Percentiles rank a stretch among this genome's conserved stretches.
These are phyloP conservation scores for Microbotryum violaceum DNA, from an alignment of 1,284 basidiomycete species.

Conservation along the genomic window DNA sequence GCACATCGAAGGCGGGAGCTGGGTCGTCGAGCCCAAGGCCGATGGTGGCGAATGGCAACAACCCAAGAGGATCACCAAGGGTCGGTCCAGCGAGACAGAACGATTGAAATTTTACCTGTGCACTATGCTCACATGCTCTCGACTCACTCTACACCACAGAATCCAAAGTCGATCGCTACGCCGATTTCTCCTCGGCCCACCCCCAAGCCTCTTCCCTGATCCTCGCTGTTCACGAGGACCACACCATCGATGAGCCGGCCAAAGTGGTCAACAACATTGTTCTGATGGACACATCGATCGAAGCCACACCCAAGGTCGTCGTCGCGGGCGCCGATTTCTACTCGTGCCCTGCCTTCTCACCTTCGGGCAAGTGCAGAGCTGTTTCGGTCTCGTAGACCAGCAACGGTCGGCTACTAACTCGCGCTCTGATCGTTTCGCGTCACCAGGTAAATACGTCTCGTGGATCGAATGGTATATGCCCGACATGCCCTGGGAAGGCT, in stretches of 20 bases:
- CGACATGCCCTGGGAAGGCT: constrained; percentile 74
- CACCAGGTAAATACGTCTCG: constrained; percentile 46
- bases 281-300: constrained; percentile 47
- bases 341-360: constrained; percentile 54
- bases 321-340: constrained; percentile 62
- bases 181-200: constrained; percentile 41
- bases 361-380: constrained; percentile 48
- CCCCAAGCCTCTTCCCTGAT: constrained; percentile 46
- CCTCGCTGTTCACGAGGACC: constrained; percentile 58
- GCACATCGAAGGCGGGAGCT: constrained; percentile 39
- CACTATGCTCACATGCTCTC: background rate
- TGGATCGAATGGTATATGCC: constrained; percentile 66
- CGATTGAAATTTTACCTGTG: too few relatives aligned
- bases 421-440: constrained; percentile 59
- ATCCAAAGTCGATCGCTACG: constrained; percentile 53
- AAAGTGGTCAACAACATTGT: constrained; percentile 55
- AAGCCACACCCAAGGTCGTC: constrained; percentile 33
- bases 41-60: constrained; percentile 36
- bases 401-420: constrained; percentile 39
- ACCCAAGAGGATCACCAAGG: constrained; percentile 55
- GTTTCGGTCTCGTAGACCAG: constrained; percentile 35
- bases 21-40: constrained; percentile 50
- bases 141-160: constrained; percentile 38
- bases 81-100: constrained; percentile 40
- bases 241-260: constrained; percentile 53